Evolutionary conservation across 306 rosid genomes (phyloP), one percentile per base, ranked within the genome.

Genomic region (Corylus americana): DNA sequence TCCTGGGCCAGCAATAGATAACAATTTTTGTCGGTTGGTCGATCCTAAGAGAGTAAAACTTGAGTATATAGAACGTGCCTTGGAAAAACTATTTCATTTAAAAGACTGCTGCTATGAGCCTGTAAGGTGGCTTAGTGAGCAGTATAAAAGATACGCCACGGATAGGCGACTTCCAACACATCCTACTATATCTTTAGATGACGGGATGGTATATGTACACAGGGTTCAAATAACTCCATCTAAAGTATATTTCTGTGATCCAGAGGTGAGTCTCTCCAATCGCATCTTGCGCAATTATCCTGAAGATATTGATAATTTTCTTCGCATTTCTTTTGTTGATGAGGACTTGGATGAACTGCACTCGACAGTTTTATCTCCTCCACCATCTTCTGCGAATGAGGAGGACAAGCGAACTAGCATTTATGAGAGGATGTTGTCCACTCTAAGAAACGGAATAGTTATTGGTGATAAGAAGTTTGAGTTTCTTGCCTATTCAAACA

Each of bases 81-180:
- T 88, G 44, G 85, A 83, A 53, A 81, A 63, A 20, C 77, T 85
- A 53, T 83, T 68, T 58, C 76, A 79, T 48, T 63, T 74, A 20
- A 83, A 77, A 76, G 89, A 64, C 13, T 76, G 83, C 80, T 81
- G 83, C 83, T 83, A 88, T 75, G 83, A 83, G 8, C 91, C 91
- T 3, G 74, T 27, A 18, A 73, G 12, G 39, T 88, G 87, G 87
- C 83, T 88, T 7, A 10, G 0, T 0, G 35, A 78, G 51, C 86
- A 88, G 74, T 85, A 83, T 57, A 57, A 0, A 0, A 71, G 9
- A 9, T 81, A 81, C 76, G 3, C 0, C 55, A 42, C 0, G 35
- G 3, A 42, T 25, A 50, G 4, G 54, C 64, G 14, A n/a, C 49
- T 70, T 78, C 79, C 86, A 25, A 25, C 22, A 25, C 16, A 73